Base-by-base conservation (phyloP, 1,139 yeast species). In the Taphrina pruni region DNA sequence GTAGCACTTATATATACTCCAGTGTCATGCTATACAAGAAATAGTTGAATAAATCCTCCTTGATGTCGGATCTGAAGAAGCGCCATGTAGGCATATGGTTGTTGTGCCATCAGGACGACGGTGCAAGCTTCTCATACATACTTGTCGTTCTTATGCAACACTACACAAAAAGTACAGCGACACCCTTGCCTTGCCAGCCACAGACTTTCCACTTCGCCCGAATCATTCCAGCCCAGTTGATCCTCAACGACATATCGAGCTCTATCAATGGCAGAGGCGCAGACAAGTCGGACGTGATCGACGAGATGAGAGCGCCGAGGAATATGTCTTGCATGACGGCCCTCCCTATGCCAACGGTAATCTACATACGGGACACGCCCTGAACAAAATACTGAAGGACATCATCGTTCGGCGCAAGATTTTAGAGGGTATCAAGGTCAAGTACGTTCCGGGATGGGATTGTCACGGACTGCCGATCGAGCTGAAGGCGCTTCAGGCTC, bases 321-420 rank as follows among this genome's bases (percentile, higher is more conserved):
- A 56, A 46, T 91, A 90, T 73, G 83, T 89, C 0, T 80, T 94
- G 3, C 98, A 93, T 74, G 99, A 94, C 79, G 99, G 99, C 0
- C 99, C 99, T 0, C 99, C 99, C 0, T 94, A 93, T 79, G 98
- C 99, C 12, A 94, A 94, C 76, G 99, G 98, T 4, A 91, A 88
- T 72, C 81, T 94, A 36, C 99, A 94, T 77, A 79, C 93, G 71
- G 99, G 99, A 0, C 99, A 94, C 79, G 93, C 98, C 0, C 79
- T 94, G 75, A 94, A 94, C 79, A 94, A 94, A 76, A 85, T 92
- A 35, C 79, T 91, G 69, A 94, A 94, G 77, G 99, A 94, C 78
- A 86, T 94, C 66, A 86, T 93, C 69, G 86, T 86, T 73, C 81
- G 99, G 66, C 88, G 82, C 74, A 87, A 90, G 75, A 79, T 93